Evolutionary conservation across 2,329 filamentous ascomycete genomes (phyloP).

Genomic region (Orbilia quercus): DNA sequence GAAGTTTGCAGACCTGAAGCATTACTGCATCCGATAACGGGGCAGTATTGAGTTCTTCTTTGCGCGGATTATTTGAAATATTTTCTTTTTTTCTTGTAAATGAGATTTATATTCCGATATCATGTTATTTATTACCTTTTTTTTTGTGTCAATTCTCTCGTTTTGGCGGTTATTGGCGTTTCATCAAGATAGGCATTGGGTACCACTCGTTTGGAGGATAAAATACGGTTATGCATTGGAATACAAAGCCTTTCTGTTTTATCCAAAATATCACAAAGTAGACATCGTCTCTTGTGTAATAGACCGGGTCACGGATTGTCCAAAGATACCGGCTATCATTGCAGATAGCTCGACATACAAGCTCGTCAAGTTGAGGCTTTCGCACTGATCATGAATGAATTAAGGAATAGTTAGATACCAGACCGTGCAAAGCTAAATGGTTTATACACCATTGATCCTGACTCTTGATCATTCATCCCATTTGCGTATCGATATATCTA

Average conservation of each 20-base stretch:
- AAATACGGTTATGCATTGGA: background rate
- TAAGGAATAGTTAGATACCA: too few relatives aligned
- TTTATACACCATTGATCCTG: too few relatives aligned
- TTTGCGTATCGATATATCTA: too few relatives aligned
- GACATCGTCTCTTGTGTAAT: too few relatives aligned
- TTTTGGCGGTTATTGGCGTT: constrained; percentile 7
- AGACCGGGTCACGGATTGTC: background rate
- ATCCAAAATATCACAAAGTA: too few relatives aligned
- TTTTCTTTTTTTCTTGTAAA: background rate
- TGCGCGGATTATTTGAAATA: too few relatives aligned
- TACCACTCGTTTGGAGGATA: constrained; percentile 7
- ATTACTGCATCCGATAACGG: constrained; percentile 38
- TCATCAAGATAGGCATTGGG: background rate
- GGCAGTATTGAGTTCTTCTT: constrained; percentile 27
- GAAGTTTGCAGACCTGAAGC: constrained; percentile 50
- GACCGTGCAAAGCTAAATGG: too few relatives aligned
- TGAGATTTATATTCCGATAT: background rate
- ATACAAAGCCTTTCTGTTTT: background rate
- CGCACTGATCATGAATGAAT: too few relatives aligned
- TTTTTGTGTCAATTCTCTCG: background rate
- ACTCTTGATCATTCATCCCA: too few relatives aligned
- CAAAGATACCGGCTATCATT: too few relatives aligned
- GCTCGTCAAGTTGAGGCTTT: too few relatives aligned
- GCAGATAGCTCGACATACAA: too few relatives aligned
- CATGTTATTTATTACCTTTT: background rate